Percentiles rank a stretch among this genome's conserved stretches.
Conservation (phyloP, 169 alveolate genomes). For the Plasmodium cynomolgi region DNA sequence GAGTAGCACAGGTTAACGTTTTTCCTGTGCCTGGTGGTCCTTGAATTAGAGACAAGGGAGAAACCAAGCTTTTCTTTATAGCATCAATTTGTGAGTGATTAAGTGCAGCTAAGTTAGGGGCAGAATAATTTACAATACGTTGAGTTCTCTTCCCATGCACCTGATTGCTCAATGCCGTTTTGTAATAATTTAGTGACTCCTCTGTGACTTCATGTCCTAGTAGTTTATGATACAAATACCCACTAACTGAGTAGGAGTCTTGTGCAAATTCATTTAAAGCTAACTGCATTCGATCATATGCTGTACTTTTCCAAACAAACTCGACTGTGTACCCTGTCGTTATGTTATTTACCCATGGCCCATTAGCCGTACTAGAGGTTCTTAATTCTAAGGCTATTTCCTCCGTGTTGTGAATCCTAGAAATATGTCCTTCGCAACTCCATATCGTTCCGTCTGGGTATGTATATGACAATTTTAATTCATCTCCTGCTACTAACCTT, state of each 20-base stretch:
- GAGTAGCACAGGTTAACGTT: conserved; percentile 95
- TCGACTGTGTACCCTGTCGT: conserved; percentile 88
- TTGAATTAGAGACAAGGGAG: conserved; percentile 93
- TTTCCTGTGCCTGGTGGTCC: conserved; percentile 99
- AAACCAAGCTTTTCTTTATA: conserved; percentile 90
- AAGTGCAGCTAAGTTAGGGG: conserved; percentile 94
- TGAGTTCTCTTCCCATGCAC: conserved; percentile 72
- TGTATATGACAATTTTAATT: conserved; percentile 84
- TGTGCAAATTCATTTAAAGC: conserved; percentile 87
- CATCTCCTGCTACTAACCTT: conserved; percentile 92
- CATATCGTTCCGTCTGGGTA: conserved; percentile 81
- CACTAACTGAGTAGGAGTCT: conserved; percentile 75
- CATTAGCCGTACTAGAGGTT: conserved; percentile 79
- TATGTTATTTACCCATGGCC: conserved; percentile 79
- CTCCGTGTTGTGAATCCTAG: conserved; percentile 83
- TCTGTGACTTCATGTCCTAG: conserved; percentile 79
- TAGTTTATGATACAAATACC: conserved; percentile 81
- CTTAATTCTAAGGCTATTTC: conserved; percentile 89
- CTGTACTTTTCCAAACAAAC: conserved; percentile 95
- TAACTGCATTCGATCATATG: conserved; percentile 93
- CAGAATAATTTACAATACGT: conserved; percentile 88
- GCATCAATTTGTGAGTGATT: conserved; percentile 94
- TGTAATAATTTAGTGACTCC: conserved; percentile 31
- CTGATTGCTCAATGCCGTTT: background rate
- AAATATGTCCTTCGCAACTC: conserved; percentile 88